These are phyloP conservation scores for Nakazawaea laoshanensis DNA, from an alignment of 805 yeast species.

Conservation along the genomic window DNA sequence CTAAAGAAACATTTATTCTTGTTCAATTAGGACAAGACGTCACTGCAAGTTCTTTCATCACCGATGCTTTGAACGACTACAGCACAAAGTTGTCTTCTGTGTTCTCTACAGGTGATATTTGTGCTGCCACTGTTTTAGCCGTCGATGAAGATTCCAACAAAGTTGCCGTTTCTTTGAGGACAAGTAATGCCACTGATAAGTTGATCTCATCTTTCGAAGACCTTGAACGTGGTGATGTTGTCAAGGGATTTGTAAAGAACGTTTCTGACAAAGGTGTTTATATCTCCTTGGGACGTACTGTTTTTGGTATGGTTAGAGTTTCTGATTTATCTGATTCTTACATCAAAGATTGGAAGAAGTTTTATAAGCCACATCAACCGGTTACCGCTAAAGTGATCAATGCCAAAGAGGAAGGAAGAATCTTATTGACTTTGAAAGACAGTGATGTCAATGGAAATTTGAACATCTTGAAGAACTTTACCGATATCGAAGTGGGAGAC, in stretches of 20 bases:
- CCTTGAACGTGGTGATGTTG: conserved; percentile 59
- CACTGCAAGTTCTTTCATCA: conserved; percentile 56
- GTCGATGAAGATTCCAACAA: conserved; percentile 41
- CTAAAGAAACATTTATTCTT: conserved; percentile 50
- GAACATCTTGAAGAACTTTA: conserved; percentile 48
- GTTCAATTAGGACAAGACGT: conserved; percentile 62
- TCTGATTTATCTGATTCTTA: conserved; percentile 74
- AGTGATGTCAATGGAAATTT: conserved; percentile 70
- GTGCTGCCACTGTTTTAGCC: conserved; percentile 45
- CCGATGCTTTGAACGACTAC: conserved; percentile 73
- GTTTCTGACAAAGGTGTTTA: conserved; percentile 71
- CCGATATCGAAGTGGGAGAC: conserved; percentile 63
- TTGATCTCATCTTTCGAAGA: conserved; percentile 40
- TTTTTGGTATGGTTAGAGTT: conserved; percentile 75
- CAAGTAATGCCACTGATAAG: conserved; percentile 41
- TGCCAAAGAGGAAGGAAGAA: conserved; percentile 52
- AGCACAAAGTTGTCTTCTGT: conserved; percentile 40
- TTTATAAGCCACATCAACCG: conserved; percentile 59
- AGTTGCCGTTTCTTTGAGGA: conserved; percentile 58
- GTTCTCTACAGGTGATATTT: conserved; percentile 42
- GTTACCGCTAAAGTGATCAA: conserved; percentile 68
- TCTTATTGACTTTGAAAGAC: conserved; percentile 73
- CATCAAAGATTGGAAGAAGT: conserved; percentile 83
- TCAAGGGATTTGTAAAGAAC: conserved; percentile 74
- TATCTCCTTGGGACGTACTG: conserved; percentile 61